phyloP scores from a whole-genome alignment of 2,329 filamentous ascomycete species.

The Ophiocordyceps australis region DNA sequence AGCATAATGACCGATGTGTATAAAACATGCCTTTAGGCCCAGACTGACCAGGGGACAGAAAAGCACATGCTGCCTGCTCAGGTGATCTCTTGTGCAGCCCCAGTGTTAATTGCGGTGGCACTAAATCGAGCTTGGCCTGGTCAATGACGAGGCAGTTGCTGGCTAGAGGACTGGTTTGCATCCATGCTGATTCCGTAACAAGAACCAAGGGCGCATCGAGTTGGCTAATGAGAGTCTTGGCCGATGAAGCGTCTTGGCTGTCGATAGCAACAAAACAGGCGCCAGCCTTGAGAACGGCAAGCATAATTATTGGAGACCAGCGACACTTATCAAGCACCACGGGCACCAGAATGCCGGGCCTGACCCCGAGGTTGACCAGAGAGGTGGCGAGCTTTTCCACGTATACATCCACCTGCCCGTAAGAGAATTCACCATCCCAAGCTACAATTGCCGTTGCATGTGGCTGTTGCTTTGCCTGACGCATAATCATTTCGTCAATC shows the following conservation, averaged over 20 bases:
- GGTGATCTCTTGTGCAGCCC: constrained; percentile 15
- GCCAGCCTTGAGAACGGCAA: constrained; percentile 46
- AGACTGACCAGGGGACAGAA: constrained; percentile 35
- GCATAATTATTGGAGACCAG: constrained; percentile 49
- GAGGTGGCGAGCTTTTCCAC: constrained; percentile 20
- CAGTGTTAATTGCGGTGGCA: constrained; percentile 12
- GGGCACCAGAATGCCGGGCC: constrained; percentile 37
- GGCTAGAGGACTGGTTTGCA: constrained; percentile 18
- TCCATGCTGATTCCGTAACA: constrained; percentile 21
- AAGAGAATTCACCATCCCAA: constrained; percentile 25
- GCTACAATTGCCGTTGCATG: constrained; percentile 21
- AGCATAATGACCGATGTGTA: constrained; percentile 38
- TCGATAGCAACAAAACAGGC: constrained; percentile 32
- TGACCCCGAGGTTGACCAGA: constrained; percentile 30
- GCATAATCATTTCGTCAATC: constrained; percentile 25
- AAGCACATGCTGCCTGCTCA: constrained; percentile 36
- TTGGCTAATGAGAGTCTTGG: constrained; percentile 21
- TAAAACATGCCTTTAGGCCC: constrained; percentile 41
- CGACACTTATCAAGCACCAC: constrained; percentile 53
- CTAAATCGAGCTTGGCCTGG: constrained; percentile 18
- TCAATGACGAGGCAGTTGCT: constrained; percentile 22
- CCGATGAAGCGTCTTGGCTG: constrained; percentile 20
- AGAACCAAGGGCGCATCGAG: constrained; percentile 25
- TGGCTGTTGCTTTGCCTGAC: constrained; percentile 18
- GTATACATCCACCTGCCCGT: constrained; percentile 17